Evolutionary conservation across 768 basidiomycete species (phyloP), one percentile per base, ranked within the genome.

Genomic region (Chiua virens): DNA sequence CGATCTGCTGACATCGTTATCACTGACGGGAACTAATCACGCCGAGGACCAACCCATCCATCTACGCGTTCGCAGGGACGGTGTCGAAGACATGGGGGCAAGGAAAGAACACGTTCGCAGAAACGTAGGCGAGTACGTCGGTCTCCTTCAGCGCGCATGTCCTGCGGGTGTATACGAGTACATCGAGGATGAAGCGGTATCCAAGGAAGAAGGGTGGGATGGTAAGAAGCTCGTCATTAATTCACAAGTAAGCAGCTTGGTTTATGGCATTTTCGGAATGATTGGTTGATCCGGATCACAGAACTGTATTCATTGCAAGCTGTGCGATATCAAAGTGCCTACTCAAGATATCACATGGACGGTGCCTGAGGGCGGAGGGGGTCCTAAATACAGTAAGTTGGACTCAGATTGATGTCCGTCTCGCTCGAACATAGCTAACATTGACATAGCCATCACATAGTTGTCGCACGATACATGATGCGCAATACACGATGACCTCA

Each of bases 111-210:
- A 98, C 64, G 91, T 96, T 7, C 66, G 78, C 50, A 71, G 71
- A 37, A 98, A 98, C 67, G 78, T 85, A 0, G 76, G 75, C 42
- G 82, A 90, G 59, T 99, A 85, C 65, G 96, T 89, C 1, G 92
- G 93, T 8, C 67, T 98, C 22, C 76, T 99, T n/a, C 87, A 87
- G 1, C 78, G 83, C 5, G 95, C 87, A 5, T 99, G 96, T 69
- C 96, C 96, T 1, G 96, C 97, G 0, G 91, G 85, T 5, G 96
- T 98, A 36, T 99, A 99, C 67, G 96, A 99, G 72, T 99, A 99
- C 63, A 86, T 95, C 3, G 82, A 89, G 27, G 86, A 79, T 17
- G 85, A 87, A 55, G 75, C 64, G 14, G 52, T 74, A 18, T 72
- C 71, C n/a, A 66, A 70, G 32, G 66, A 69, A 21, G 82, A 80